These are phyloP conservation scores for Verbascum thapsus DNA, from an alignment of 257 asterid species.

Conservation along the genomic window DNA sequence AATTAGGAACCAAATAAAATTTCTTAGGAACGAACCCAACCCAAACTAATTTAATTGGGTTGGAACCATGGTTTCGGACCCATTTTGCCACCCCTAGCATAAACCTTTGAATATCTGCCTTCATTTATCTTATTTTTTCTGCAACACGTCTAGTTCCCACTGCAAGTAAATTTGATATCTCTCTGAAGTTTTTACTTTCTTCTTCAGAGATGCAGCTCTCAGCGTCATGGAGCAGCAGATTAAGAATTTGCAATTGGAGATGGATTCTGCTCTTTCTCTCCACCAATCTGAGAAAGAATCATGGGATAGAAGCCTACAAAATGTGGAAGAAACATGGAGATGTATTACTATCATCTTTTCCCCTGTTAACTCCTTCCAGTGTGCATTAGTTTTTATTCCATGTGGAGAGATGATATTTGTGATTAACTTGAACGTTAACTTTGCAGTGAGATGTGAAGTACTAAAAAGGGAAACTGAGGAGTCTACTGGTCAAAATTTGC, in stretches of 20 bases:
- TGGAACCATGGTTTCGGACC: too few relatives aligned
- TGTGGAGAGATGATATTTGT: constrained; percentile 7
- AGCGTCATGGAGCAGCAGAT: constrained; percentile 59
- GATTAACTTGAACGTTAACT: constrained; percentile 29
- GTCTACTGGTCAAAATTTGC: constrained; percentile 46
- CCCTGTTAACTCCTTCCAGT: constrained; percentile 25
- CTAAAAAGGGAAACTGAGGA: constrained; percentile 63
- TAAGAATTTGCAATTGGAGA: constrained; percentile 67
- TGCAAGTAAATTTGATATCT: constrained; percentile 17
- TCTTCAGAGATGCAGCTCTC: constrained; percentile 81
- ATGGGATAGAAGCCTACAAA: constrained; percentile 81
- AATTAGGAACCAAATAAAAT: too few relatives aligned
- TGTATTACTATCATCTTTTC: constrained; percentile 46
- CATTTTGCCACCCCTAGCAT: too few relatives aligned
- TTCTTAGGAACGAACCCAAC: too few relatives aligned
- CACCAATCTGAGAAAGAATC: constrained; percentile 80
- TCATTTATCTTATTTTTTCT: constrained; percentile 13
- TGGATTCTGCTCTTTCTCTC: constrained; percentile 67
- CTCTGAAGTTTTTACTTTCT: constrained; percentile 31
- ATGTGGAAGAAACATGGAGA: constrained; percentile 95
- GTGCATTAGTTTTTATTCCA: constrained; percentile 7
- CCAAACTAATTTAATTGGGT: too few relatives aligned
- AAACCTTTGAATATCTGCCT: constrained; percentile 1
- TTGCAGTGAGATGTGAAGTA: constrained; percentile 79
- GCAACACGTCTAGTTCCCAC: constrained; percentile 19